These are phyloP conservation scores for Tothia fuscella DNA, from an alignment of 2,329 filamentous ascomycete species.

Conservation along the genomic window DNA sequence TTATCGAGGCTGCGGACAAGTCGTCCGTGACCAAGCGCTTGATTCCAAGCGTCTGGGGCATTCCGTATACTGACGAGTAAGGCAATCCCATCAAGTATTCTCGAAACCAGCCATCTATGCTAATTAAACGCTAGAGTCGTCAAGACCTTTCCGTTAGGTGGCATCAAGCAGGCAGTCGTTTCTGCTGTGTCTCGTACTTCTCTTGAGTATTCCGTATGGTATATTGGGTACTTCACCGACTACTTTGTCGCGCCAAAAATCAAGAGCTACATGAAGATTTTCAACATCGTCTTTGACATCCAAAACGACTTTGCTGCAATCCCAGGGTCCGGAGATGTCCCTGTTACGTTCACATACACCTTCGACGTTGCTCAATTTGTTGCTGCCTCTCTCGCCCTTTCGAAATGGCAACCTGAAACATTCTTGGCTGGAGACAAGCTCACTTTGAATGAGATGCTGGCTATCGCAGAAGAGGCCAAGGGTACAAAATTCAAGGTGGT, in stretches of 20 bases:
- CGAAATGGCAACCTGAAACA: slow-evolving; percentile 24
- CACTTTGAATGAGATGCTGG: slow-evolving; percentile 34
- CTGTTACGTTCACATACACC: slow-evolving; percentile 13
- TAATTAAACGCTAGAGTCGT: background rate
- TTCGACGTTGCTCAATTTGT: slow-evolving; percentile 15
- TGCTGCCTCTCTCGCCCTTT: slow-evolving; percentile 11
- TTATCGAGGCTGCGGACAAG: slow-evolving; percentile 13
- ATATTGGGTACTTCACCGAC: background rate
- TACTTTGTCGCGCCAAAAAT: background rate
- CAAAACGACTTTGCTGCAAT: slow-evolving; percentile 12
- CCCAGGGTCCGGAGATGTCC: slow-evolving; percentile 13
- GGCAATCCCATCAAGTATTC: background rate
- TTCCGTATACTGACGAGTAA: slow-evolving; percentile 13
- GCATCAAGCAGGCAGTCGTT: background rate
- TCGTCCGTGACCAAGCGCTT: slow-evolving; percentile 14
- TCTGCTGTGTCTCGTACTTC: background rate
- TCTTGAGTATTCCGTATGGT: background rate
- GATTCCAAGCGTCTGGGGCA: slow-evolving; percentile 15
- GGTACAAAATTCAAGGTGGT: slow-evolving; percentile 29
- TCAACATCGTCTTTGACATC: slow-evolving; percentile 8
- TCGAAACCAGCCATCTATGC: background rate
- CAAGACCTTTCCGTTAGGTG: background rate
- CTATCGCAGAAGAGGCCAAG: slow-evolving; percentile 29
- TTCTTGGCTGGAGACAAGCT: slow-evolving; percentile 29
- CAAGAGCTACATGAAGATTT: background rate